A percentile compares a stretch with the other conserved stretches of the same genome.
These are phyloP conservation scores for Cajanus cajan DNA, from an alignment of 306 rosid genomes.

Conservation along the genomic window DNA sequence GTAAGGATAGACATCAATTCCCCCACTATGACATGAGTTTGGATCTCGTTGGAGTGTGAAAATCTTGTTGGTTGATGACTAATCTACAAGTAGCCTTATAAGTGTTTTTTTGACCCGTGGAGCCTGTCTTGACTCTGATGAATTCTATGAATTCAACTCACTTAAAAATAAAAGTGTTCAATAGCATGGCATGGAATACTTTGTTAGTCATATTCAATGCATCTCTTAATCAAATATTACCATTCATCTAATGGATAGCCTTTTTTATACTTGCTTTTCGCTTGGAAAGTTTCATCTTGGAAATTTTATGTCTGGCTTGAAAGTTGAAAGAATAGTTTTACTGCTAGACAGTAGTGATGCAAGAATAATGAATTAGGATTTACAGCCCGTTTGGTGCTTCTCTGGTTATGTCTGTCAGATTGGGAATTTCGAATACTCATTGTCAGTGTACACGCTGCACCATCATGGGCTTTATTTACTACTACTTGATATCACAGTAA, in stretches of 20 bases:
- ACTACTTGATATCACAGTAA: neutral
- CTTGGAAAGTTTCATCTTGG: neutral
- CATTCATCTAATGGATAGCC: neutral
- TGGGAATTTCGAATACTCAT: slow-evolving; percentile 8
- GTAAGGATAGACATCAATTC: too few species aligned
- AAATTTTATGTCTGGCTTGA: neutral
- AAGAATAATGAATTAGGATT: neutral
- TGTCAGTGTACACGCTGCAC: neutral
- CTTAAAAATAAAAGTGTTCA: too few species aligned
- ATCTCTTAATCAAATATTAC: neutral
- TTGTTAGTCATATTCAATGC: neutral
- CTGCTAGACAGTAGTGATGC: neutral
- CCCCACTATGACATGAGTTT: too few species aligned
- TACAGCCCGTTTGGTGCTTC: neutral
- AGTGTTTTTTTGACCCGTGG: too few species aligned
- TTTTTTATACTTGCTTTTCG: neutral
- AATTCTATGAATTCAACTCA: too few species aligned
- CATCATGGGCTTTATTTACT: neutral
- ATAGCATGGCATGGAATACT: neutral
- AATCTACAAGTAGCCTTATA: too few species aligned
- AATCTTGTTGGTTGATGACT: too few species aligned
- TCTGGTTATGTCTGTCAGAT: neutral
- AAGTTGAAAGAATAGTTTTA: neutral
- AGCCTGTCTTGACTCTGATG: too few species aligned
- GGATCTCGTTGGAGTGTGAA: too few species aligned